Evolutionary conservation across 192 early-diverging fungal genomes (phyloP), one percentile per base, ranked within the genome.

Genomic region (Ramicandelaber brevisporus): DNA sequence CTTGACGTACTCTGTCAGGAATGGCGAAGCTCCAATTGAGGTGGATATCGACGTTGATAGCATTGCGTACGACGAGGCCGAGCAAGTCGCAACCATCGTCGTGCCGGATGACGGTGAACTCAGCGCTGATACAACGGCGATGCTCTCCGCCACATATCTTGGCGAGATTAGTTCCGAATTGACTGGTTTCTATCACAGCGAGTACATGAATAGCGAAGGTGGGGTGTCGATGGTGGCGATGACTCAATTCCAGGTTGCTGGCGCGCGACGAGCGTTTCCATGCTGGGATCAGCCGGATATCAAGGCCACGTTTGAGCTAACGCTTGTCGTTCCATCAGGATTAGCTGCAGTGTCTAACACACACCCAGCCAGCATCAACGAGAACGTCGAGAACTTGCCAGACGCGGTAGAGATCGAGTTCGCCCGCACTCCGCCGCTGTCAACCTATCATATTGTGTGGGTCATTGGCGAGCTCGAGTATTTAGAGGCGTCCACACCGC

Each of bases 231-330:
- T 55, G 30, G 63, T 84, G 65, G 59, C 64, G 12, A 63, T 63
- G 2, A 84, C 79, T 5, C 77, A 85, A 34, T 81, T 79, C 36
- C 73, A 84, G 43, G 61, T 73, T 1, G 63, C 68, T n/a, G 57
- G 71, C 37, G 57, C 57, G 20, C 62, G 78, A 6, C 45, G 63
- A 14, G 62, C 59, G 5, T 68, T 85, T 37, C 78, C 80, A 0
- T 80, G 64, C 42, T 79, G 58, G 57, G 80, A 84, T 36, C 66
- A 85, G 50, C 81, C 79, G 12, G 55, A 52, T 9, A 44, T 59
- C 33, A 83, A 85, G 52, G 77, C 77, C 28, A 74, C 72, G 14
- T 83, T 81, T 32, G 59, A 68, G 16, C 40, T 81, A 32, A 48
- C 59, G 14, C 43, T 85, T 18, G 57, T 60, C 0, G 65, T 84